Percentiles rank a stretch among this genome's conserved stretches.
phyloP scores from a whole-genome alignment of 805 yeast species.

The Yamadazyma sp. region DNA sequence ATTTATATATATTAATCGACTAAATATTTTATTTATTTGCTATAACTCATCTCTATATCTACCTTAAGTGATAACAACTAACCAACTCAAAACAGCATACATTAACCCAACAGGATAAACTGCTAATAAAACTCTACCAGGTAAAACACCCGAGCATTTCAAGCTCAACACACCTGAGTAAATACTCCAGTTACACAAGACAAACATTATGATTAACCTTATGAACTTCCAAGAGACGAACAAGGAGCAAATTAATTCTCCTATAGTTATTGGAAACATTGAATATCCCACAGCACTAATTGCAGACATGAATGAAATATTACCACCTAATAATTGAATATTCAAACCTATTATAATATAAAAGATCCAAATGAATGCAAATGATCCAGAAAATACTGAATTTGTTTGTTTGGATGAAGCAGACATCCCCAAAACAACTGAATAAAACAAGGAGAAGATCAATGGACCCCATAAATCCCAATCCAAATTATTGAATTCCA shows the following conservation, averaged over 20 bases:
- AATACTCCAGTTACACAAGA: slow-evolving; percentile 59
- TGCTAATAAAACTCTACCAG: slow-evolving; percentile 59
- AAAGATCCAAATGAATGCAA: slow-evolving; percentile 62
- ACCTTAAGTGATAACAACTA: slow-evolving; percentile 60
- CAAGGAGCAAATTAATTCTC: slow-evolving; percentile 46
- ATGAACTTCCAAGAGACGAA: slow-evolving; percentile 47
- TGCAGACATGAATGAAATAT: slow-evolving; percentile 65
- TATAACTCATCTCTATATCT: too few relatives aligned
- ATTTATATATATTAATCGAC: neutral
- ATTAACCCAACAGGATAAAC: slow-evolving; percentile 64
- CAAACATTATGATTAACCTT: slow-evolving; percentile 44
- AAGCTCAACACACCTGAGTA: slow-evolving; percentile 62
- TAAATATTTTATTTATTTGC: too few relatives aligned
- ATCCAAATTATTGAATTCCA: slow-evolving; percentile 33
- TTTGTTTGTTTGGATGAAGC: slow-evolving; percentile 46
- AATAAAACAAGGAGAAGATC: slow-evolving; percentile 53
- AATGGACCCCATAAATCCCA: slow-evolving; percentile 77
- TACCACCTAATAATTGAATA: slow-evolving; percentile 60
- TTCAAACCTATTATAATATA: slow-evolving; percentile 59
- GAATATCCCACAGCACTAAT: slow-evolving; percentile 70
- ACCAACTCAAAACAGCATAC: slow-evolving; percentile 63
- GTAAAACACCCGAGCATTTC: slow-evolving; percentile 62
- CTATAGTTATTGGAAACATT: slow-evolving; percentile 59
- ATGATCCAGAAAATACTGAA: slow-evolving; percentile 59
- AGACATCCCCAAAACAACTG: slow-evolving; percentile 50